These are phyloP conservation scores for Epichloe coenophiala DNA, from an alignment of 2,329 filamentous ascomycete species.

Conservation along the genomic window DNA sequence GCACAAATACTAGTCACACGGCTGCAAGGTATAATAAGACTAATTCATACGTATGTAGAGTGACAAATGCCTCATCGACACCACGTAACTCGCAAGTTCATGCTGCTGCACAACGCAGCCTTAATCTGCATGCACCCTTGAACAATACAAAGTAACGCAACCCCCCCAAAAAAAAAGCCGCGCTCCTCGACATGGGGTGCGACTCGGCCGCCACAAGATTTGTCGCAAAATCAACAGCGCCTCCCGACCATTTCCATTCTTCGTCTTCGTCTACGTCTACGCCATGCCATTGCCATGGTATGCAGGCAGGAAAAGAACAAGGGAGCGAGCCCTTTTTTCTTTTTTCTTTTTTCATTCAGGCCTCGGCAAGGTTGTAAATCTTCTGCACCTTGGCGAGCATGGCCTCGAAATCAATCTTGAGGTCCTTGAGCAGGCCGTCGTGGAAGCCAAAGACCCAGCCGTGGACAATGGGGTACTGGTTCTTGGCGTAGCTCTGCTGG, in stretches of 20 bases:
- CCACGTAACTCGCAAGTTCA: not conserved
- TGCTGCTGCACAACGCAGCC: not conserved
- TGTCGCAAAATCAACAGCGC: too few species aligned
- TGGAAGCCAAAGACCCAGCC: constrained; percentile 61
- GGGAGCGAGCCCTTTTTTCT: too few species aligned
- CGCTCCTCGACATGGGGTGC: too few species aligned
- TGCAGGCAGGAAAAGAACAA: too few species aligned
- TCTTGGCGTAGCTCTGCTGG: constrained; percentile 53
- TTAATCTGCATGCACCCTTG: not conserved
- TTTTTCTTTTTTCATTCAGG: too few species aligned
- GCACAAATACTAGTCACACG: too few species aligned
- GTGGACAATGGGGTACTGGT: constrained; percentile 55
- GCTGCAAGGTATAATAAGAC: too few species aligned
- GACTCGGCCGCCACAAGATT: too few species aligned
- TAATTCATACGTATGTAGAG: too few species aligned
- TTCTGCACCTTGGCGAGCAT: constrained; percentile 46
- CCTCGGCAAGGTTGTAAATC: constrained; percentile 43
- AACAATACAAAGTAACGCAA: not conserved
- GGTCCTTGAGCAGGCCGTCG: constrained; percentile 52
- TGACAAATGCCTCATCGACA: not conserved
- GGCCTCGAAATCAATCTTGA: constrained; percentile 47
- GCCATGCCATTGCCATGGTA: too few species aligned
- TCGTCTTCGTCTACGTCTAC: not conserved
- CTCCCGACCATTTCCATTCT: not conserved
- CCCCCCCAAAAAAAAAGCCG: too few species aligned